These are phyloP conservation scores for Asterophora parasitica DNA, from an alignment of 768 basidiomycete genomes.

Conservation along the genomic window DNA sequence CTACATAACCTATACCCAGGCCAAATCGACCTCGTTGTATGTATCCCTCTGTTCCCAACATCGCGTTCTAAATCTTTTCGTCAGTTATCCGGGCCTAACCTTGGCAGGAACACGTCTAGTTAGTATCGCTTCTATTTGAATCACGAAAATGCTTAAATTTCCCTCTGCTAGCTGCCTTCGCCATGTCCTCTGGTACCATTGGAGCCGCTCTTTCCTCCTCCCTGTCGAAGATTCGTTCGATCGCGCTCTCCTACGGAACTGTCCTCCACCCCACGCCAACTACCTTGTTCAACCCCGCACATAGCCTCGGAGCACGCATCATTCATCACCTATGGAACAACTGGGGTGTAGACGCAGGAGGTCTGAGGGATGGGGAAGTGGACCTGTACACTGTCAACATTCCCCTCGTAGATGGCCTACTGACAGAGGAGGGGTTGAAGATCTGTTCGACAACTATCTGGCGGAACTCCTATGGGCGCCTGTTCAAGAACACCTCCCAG, in stretches of 20 bases:
- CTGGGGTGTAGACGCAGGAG: constrained; percentile 72
- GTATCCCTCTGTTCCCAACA: constrained; percentile 16
- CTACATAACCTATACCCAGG: constrained; percentile 85
- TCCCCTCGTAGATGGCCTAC: constrained; percentile 66
- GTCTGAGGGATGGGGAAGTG: constrained; percentile 57
- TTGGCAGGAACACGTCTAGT: constrained; percentile 83
- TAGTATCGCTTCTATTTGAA: constrained; percentile 17
- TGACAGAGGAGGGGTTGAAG: constrained; percentile 55
- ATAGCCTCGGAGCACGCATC: constrained; percentile 62
- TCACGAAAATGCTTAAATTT: constrained; percentile 4
- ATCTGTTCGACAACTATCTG: constrained; percentile 81
- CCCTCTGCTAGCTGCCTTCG: constrained; percentile 62
- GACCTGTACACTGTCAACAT: constrained; percentile 88
- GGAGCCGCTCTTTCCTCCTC: constrained; percentile 85
- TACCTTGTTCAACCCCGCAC: constrained; percentile 62
- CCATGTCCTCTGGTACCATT: constrained; percentile 87
- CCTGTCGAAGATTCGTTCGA: constrained; percentile 65
- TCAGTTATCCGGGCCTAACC: constrained; percentile 82
- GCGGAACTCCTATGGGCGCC: constrained; percentile 78
- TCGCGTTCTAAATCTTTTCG: not conserved
- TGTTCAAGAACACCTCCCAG: constrained; percentile 55
- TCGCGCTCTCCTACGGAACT: constrained; percentile 87
- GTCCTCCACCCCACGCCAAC: constrained; percentile 65
- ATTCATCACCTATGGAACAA: constrained; percentile 73
- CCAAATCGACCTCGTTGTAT: constrained; percentile 84